Evolutionary conservation across 139 green algal species (phyloP).

Genomic region (Limnomonas spitsbergensis): DNA sequence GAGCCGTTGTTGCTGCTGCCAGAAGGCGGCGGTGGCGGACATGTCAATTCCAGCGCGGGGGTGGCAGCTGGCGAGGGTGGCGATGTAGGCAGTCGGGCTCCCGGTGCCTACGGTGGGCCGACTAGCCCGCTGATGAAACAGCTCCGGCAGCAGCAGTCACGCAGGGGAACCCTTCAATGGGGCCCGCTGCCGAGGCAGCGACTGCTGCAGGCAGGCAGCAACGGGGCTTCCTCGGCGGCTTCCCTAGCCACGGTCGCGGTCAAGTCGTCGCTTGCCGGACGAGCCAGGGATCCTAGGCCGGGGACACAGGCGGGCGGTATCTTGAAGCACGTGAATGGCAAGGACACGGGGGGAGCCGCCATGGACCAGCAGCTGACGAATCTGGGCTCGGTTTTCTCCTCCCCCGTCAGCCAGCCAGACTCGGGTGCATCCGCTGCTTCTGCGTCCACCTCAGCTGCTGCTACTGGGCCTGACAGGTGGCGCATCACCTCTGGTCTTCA

Average conservation of each 20-base stretch:
- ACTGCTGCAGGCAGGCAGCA: not conserved
- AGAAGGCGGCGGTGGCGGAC: not conserved
- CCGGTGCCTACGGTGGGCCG: not conserved
- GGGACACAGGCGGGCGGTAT: not conserved
- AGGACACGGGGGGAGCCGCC: not conserved
- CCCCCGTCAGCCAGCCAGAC: no score
- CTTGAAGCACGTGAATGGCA: not conserved
- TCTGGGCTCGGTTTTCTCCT: not conserved
- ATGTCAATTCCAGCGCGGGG: not conserved
- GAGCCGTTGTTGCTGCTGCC: not conserved
- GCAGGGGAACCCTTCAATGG: not conserved
- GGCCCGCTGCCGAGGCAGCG: not conserved
- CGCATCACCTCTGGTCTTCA: no score
- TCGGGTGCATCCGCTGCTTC: no score
- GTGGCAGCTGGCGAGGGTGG: no score
- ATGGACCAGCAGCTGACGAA: not conserved
- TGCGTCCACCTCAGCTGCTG: no score
- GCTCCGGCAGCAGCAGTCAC: not conserved
- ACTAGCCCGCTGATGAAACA: not conserved
- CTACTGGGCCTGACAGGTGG: no score
- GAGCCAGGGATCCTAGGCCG: not conserved
- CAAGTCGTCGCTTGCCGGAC: not conserved
- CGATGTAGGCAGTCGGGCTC: not conserved
- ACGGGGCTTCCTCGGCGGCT: not conserved
- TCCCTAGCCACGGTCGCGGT: no score